Evolutionary conservation across 306 rosid species (phyloP).

Genomic region (Pyrus betulifolia): DNA sequence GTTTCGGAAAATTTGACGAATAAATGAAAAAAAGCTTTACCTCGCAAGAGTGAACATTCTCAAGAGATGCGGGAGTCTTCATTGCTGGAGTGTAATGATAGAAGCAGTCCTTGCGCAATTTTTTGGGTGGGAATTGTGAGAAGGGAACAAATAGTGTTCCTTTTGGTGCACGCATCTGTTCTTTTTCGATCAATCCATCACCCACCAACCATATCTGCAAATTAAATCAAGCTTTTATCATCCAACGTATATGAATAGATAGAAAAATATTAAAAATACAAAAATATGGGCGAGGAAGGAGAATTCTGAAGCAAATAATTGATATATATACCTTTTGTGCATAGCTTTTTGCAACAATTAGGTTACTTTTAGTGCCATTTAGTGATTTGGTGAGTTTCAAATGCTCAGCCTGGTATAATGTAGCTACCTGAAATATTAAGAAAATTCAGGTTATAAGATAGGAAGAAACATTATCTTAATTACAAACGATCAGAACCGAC

Average conservation of each 20-base stretch:
- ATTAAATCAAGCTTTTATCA: background rate
- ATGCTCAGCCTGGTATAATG: conserved; percentile 28
- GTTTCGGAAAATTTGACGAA: background rate
- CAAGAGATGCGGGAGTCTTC: conserved; percentile 41
- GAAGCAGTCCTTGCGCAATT: conserved; percentile 57
- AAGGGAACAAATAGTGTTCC: conserved; percentile 67
- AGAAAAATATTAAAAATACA: background rate
- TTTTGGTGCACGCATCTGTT: conserved; percentile 62
- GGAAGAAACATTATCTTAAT: background rate
- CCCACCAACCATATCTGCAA: conserved; percentile 67
- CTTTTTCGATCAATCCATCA: conserved; percentile 35
- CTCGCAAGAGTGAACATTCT: conserved; percentile 75
- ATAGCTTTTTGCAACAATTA: conserved; percentile 29
- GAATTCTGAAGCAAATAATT: background rate
- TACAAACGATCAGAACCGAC: background rate
- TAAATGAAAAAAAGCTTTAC: conserved; percentile 14
- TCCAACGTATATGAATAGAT: background rate
- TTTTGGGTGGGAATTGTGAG: conserved; percentile 65
- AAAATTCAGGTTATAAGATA: background rate
- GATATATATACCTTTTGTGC: conserved; percentile 34
- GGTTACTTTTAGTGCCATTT: conserved; percentile 12
- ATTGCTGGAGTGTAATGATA: conserved; percentile 70
- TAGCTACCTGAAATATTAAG: conserved; percentile 26
- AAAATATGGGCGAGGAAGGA: too few relatives aligned
- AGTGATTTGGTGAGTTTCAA: conserved; percentile 33